Conservation (phyloP, 495 filamentous ascomycete genomes). For the Acidiella bohemica region DNA sequence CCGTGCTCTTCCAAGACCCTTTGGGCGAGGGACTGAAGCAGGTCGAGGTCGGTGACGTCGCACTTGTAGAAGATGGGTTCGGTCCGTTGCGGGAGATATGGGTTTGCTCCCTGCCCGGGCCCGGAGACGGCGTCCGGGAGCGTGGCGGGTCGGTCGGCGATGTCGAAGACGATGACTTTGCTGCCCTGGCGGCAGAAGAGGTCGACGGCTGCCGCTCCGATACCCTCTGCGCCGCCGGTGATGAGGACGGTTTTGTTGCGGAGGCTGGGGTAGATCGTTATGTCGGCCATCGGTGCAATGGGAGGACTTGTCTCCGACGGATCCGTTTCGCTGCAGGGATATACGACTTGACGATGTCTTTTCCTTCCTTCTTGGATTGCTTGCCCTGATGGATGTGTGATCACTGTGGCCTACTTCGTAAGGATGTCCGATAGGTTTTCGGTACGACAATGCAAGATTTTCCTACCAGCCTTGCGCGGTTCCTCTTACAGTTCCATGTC, state of each 20-base stretch:
- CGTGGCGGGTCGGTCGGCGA: constrained; percentile 1
- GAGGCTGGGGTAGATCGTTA: constrained; percentile 14
- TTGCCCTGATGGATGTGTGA: too few species aligned
- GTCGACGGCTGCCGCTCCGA: constrained; percentile 12
- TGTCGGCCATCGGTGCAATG: neutral
- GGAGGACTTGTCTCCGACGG: neutral
- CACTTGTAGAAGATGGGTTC: constrained; percentile 11
- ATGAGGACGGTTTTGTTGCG: constrained; percentile 11
- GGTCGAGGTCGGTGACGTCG: constrained; percentile 12
- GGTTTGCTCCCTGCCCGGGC: too few species aligned
- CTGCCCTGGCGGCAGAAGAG: constrained; percentile 17
- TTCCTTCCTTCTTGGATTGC: too few species aligned
- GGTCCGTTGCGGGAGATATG: neutral
- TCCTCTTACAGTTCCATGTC: too few species aligned
- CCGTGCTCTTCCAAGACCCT: constrained; percentile 8
- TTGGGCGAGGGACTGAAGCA: constrained; percentile 3
- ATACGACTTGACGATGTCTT: too few species aligned
- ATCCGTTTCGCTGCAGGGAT: too few species aligned
- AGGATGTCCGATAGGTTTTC: too few species aligned
- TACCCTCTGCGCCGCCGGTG: constrained; percentile 16
- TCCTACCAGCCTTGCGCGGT: too few species aligned
- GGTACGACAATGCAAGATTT: too few species aligned
- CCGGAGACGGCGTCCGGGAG: constrained; percentile 4
- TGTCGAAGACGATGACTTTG: constrained; percentile 16
- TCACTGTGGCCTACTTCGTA: too few species aligned